Percentiles rank a stretch among this genome's conserved stretches.
These are phyloP conservation scores for Macrophomina tecta DNA, from an alignment of 2,329 filamentous ascomycete genomes.

Conservation along the genomic window DNA sequence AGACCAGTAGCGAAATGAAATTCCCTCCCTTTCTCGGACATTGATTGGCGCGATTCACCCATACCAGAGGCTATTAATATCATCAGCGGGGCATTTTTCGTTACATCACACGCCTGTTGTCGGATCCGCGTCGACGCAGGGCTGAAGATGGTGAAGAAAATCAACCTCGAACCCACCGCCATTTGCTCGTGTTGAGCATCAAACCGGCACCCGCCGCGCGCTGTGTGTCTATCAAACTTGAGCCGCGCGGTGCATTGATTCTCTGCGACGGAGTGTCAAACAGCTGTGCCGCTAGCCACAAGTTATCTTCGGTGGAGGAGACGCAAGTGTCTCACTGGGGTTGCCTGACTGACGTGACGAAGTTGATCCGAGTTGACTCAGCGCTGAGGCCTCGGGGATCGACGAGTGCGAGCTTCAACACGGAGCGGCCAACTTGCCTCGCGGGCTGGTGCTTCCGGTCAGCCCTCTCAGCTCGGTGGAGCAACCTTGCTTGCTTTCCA, in stretches of 20 bases:
- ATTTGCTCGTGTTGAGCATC: conserved; percentile 6
- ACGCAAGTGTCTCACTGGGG: conserved; percentile 8
- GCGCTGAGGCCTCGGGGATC: conserved; percentile 9
- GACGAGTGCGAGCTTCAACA: not conserved
- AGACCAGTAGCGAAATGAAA: conserved; percentile 18
- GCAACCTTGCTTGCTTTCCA: not conserved
- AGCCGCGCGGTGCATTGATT: not conserved
- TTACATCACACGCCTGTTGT: conserved; percentile 15
- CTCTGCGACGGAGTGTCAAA: not conserved
- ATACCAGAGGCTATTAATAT: conserved; percentile 13
- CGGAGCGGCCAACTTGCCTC: not conserved
- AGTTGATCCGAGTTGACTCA: not conserved
- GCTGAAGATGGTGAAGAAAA: conserved; percentile 2
- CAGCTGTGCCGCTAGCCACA: not conserved
- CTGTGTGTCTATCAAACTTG: not conserved
- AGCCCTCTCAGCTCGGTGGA: not conserved
- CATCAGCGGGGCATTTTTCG: conserved; percentile 8
- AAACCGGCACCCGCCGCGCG: conserved; percentile 5
- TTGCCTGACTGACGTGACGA: conserved; percentile 7
- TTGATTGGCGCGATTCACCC: conserved; percentile 10
- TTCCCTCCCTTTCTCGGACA: not conserved
- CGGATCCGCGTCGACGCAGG: conserved; percentile 16
- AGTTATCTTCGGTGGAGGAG: not conserved
- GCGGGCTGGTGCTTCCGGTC: not conserved
- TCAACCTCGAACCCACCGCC: not conserved